Conservation (phyloP, 352 stramenopile species). For the Phytophthora litchii region DNA sequence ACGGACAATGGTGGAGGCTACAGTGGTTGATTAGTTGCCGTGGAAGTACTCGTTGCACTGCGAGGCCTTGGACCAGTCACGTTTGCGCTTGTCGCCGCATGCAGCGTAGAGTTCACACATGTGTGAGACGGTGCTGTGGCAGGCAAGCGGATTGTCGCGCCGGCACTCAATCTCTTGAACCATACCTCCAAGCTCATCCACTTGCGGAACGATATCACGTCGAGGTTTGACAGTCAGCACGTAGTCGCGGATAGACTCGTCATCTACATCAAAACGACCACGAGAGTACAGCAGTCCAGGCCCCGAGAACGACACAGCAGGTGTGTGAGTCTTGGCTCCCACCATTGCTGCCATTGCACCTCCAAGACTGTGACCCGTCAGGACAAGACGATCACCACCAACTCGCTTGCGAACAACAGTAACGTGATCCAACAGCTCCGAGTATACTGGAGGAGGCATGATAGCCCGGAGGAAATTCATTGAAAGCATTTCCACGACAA, state of each 20-base stretch:
- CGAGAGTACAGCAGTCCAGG: constrained; percentile 81
- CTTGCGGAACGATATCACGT: constrained; percentile 79
- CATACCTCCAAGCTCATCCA: constrained; percentile 83
- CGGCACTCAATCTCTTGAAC: constrained; percentile 91
- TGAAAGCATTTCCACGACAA: constrained; percentile 85
- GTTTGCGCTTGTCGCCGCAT: constrained; percentile 77
- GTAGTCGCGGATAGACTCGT: constrained; percentile 82
- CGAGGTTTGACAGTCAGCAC: constrained; percentile 86
- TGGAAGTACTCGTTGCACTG: constrained; percentile 77
- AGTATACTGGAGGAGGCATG: constrained; percentile 85
- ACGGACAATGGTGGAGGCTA: no score
- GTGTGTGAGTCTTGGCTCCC: constrained; percentile 81
- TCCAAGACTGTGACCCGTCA: constrained; percentile 86
- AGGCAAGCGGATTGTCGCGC: constrained; percentile 74
- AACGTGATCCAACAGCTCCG: constrained; percentile 72
- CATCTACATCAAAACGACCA: constrained; percentile 73
- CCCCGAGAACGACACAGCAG: constrained; percentile 83
- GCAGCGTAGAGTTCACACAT: constrained; percentile 85
- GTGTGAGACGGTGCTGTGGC: constrained; percentile 85
- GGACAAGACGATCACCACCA: constrained; percentile 67
- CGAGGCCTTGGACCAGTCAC: constrained; percentile 77
- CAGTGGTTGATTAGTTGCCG: constrained; percentile 15
- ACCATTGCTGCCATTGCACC: constrained; percentile 87
- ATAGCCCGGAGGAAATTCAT: constrained; percentile 72
- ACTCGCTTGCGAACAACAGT: constrained; percentile 60